Percentiles rank a stretch among this genome's conserved stretches.
phyloP scores from a whole-genome alignment of 2,329 filamentous ascomycete species.

The Aspergillus udagawae region DNA sequence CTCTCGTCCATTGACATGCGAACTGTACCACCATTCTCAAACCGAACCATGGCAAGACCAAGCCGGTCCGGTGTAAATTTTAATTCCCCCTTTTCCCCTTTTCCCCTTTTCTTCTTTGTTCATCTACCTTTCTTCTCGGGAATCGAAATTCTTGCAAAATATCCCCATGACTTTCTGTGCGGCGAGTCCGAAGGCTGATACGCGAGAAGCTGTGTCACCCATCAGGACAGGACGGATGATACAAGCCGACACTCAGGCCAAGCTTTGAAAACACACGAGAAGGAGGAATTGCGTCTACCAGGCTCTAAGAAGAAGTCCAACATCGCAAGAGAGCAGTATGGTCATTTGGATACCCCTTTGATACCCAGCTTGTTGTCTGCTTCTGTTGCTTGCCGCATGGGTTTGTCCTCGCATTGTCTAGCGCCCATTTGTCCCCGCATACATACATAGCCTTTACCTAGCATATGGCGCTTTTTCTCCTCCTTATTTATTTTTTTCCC shows the following conservation, averaged over 20 bases:
- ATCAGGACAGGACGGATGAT: constrained; percentile 9
- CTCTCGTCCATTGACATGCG: constrained; percentile 7
- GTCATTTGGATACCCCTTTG: constrained; percentile 36
- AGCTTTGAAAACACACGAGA: neutral
- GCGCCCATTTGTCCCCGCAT: constrained; percentile 22
- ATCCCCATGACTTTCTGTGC: neutral
- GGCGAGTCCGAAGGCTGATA: neutral
- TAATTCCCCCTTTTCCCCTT: neutral
- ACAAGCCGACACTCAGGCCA: constrained; percentile 5
- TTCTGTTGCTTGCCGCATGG: constrained; percentile 9
- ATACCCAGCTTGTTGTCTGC: constrained; percentile 20
- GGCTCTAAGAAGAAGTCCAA: constrained; percentile 16
- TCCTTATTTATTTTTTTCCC: neutral
- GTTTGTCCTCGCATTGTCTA: constrained; percentile 17
- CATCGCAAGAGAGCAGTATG: constrained; percentile 27
- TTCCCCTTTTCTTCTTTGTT: neutral
- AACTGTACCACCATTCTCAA: neutral
- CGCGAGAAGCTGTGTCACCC: constrained; percentile 3
- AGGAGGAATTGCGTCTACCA: constrained; percentile 7
- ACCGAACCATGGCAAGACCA: neutral
- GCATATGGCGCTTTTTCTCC: neutral
- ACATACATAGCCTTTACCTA: constrained; percentile 16
- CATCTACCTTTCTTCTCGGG: neutral
- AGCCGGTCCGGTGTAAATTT: neutral
- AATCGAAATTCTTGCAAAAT: neutral